Evolutionary conservation across 2,329 filamentous ascomycete species (phyloP), one percentile per base, ranked within the genome.

Genomic region (Talaromyces sp.): DNA sequence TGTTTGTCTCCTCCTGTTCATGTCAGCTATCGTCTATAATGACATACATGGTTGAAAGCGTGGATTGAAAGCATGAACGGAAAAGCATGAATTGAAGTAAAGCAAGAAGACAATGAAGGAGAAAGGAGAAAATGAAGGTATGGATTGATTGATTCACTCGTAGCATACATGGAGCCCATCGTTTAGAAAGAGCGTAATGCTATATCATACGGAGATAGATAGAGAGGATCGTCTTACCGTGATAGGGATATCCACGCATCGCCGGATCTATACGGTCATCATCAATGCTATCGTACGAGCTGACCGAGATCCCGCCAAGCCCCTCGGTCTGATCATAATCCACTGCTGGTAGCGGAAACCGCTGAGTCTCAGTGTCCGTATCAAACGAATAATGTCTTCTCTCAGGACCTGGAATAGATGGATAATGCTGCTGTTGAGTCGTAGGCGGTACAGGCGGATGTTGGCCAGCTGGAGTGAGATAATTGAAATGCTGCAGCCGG

Each of bases 291-390:
- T 79, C 77, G 67, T 79, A 79, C 39, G 77, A 79, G 67, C 76
- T 78, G 69, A 79, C 77, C 35, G 77, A 79, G 11, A 79, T 66
- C 25, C 77, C 77, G 37, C 77, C 77, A 71, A 78, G 73, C 60
- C 77, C 77, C 63, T 79, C 77, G 1, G 77, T 78, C 62, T 77
- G 77, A 60, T 79, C 77, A 64, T 78, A 78, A 62, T 78, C 74
- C 74, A 78, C 75, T 61, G 71, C 74, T 67, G 73, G 66, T 11
- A 62, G 39, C n/a, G 65, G 50, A 63, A 61, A 67, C 17, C 65
- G 66, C 57, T 60, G 60, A 49, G 61, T 41, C 8, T 68, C 63
- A 5, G 39, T 52, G 59, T 78, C 77, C 33, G 75, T 70, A 66
- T 78, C 76, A 62, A 78, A 75, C 10, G 77, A 78, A 67, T 78